A percentile compares a stretch with the other conserved stretches of the same genome.
Evolutionary conservation across 768 basidiomycete genomes (phyloP).

Genomic region (Lentinula lateritia): DNA sequence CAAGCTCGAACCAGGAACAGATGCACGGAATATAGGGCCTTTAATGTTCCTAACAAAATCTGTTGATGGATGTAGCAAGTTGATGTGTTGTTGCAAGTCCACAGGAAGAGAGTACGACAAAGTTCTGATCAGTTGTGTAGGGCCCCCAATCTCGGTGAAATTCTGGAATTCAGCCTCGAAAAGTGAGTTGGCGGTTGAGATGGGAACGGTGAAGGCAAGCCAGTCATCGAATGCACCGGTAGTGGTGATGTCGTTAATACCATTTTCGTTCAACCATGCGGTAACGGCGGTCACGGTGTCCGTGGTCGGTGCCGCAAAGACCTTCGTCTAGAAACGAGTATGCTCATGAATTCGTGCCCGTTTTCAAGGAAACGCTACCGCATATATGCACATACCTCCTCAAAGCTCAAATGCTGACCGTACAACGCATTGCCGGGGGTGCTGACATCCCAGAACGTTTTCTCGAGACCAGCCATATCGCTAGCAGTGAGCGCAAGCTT

Average conservation of each 20-base stretch:
- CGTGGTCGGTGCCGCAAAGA: conserved; percentile 19
- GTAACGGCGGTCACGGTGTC: conserved; percentile 19
- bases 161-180: conserved; percentile 19
- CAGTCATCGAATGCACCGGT: conserved; percentile 19
- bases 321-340: conserved; percentile 16
- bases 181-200: conserved; percentile 21
- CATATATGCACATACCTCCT: conserved; percentile 22
- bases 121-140: conserved; percentile 18
- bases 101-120: conserved; percentile 22
- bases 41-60: conserved; percentile 14
- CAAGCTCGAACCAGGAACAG: conserved; percentile 8
- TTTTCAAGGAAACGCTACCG: neutral
- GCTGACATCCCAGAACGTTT: conserved; percentile 29
- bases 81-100: conserved; percentile 17
- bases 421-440: conserved; percentile 28
- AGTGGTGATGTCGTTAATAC: conserved; percentile 16
- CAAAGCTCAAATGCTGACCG: conserved; percentile 31
- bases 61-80: conserved; percentile 24
- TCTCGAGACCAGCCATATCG: conserved; percentile 29
- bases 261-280: conserved; percentile 18
- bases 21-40: conserved; percentile 13
- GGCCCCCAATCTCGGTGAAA: conserved; percentile 17
- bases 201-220: conserved; percentile 18
- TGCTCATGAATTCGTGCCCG: neutral
- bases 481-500: conserved; percentile 29